Percentiles rank a stretch among this genome's conserved stretches.
Conservation (phyloP, 2,329 filamentous ascomycete species). For the Allantophomopsis cytisporea region DNA sequence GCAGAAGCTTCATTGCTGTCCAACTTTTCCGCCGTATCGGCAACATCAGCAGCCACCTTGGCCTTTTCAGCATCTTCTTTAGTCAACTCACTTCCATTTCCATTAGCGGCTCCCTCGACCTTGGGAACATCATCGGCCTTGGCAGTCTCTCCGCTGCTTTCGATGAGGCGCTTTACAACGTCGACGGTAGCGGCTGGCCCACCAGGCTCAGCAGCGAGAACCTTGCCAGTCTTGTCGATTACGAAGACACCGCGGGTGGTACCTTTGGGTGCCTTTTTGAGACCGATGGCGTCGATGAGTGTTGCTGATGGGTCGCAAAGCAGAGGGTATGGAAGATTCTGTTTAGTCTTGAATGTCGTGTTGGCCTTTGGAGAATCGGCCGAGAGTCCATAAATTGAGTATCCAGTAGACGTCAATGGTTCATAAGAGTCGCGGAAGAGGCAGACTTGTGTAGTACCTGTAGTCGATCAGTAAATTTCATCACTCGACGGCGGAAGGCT, state of each 20-base stretch:
- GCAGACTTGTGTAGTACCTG: constrained; percentile 81
- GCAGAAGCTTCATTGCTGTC: constrained; percentile 9
- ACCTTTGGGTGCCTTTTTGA: constrained; percentile 73
- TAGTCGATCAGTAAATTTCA: constrained; percentile 4
- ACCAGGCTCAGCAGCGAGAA: constrained; percentile 62
- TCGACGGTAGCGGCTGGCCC: constrained; percentile 67
- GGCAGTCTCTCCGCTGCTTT: constrained; percentile 21
- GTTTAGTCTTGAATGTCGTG: constrained; percentile 82
- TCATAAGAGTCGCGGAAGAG: constrained; percentile 80
- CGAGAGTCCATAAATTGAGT: constrained; percentile 82
- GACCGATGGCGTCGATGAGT: constrained; percentile 75
- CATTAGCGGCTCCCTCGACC: constrained; percentile 17
- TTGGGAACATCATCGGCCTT: constrained; percentile 9
- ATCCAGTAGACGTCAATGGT: constrained; percentile 61
- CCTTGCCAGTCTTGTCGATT: constrained; percentile 68
- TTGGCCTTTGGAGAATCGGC: constrained; percentile 83
- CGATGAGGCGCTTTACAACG: constrained; percentile 60
- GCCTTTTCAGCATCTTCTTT: constrained; percentile 16
- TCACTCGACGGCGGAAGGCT: neutral
- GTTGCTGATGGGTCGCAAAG: constrained; percentile 67
- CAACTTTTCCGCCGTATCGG: constrained; percentile 25
- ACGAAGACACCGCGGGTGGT: constrained; percentile 82
- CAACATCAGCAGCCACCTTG: constrained; percentile 23
- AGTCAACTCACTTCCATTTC: constrained; percentile 5
- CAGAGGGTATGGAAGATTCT: constrained; percentile 77